phyloP scores from a whole-genome alignment of 2,329 filamentous ascomycete species.

The Colletotrichum trifolii region DNA sequence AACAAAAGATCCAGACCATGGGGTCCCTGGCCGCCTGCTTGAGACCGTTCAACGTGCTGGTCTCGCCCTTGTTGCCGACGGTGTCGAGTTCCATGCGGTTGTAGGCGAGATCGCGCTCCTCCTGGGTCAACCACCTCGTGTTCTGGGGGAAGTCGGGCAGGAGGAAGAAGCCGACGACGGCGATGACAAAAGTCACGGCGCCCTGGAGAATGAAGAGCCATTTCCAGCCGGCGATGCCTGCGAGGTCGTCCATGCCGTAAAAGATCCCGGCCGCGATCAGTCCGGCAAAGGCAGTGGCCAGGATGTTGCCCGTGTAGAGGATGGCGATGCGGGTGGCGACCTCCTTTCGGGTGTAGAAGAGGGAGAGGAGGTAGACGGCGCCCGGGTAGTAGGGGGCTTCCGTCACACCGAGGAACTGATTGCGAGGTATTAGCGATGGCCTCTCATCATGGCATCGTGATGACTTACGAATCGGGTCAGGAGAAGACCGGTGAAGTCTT shows the following conservation, averaged over 20 bases:
- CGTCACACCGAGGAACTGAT: conserved; percentile 47
- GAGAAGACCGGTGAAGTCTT: conserved; percentile 46
- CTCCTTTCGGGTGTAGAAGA: conserved; percentile 75
- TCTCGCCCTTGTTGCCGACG: conserved; percentile 40
- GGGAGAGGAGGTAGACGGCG: conserved; percentile 63
- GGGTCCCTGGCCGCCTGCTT: conserved; percentile 53
- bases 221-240: conserved; percentile 52
- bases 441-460: no score
- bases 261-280: conserved; percentile 73
- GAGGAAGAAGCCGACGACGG: conserved; percentile 36
- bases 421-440: no score
- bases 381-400: conserved; percentile 43
- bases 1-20: conserved; percentile 57
- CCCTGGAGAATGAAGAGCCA: conserved; percentile 57
- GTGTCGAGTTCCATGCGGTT: conserved; percentile 43
- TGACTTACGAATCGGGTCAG: conserved; percentile 43
- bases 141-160: conserved; percentile 40
- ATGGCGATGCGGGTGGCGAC: conserved; percentile 71
- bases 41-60: conserved; percentile 40
- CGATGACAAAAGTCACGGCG: conserved; percentile 46
- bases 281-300: conserved; percentile 76
- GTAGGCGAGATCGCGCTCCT: conserved; percentile 38
- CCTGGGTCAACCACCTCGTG: conserved; percentile 39
- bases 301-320: conserved; percentile 68
- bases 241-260: conserved; percentile 58